Base-by-base conservation (phyloP, 2,329 filamentous ascomycete genomes). In the Alternaria ventricosa region DNA sequence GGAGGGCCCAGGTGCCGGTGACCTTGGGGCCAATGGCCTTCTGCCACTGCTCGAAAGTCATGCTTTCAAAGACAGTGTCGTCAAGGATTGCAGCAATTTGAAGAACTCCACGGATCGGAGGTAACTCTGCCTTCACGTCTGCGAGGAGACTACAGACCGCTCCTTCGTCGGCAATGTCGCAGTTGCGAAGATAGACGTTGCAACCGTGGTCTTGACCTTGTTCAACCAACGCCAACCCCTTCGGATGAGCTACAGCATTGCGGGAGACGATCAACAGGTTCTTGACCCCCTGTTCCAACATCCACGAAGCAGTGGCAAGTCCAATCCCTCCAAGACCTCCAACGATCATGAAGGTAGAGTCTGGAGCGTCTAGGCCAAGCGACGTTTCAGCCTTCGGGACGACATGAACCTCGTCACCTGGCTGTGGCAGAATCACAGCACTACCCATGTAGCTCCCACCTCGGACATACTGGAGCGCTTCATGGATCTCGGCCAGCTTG, bases 291-390 rank as follows among this genome's bases (percentile, higher is more conserved):
- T 63, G 27, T 30, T 57, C 36, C 12, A 67, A 58, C 60, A 75
- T 61, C 63, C 63, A 69, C 10, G 36, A 23, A 10, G 71, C 61
- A 4, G 71, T 49, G n/a, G 56, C 57, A 25, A 67, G 59, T 20
- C 73, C 72, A 20, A 75, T 30, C 4, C 71, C 72, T n/a, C 71
- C 70, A 2, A 67, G 45, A 23, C 71, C 71, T 15, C 72, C 72
- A 23, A 66, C 50, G 9, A 76, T 43, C 2, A 76, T 8, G 53
- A 73, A 76, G 5, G 72, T 58, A 12, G 67, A 62, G n/a, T 73
- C 50, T 6, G 50, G 41, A 10, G 20, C 22, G 44, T 49, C 55
- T 8, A 51, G 56, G 5, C 33, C 46, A 30, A 36, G 46, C 23
- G 15, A 55, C 1, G 33, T 22, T 43, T 36, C 22, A 41, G 45